phyloP scores from a whole-genome alignment of 192 early-diverging fungal species.

The Umbelopsis ramanniana region DNA sequence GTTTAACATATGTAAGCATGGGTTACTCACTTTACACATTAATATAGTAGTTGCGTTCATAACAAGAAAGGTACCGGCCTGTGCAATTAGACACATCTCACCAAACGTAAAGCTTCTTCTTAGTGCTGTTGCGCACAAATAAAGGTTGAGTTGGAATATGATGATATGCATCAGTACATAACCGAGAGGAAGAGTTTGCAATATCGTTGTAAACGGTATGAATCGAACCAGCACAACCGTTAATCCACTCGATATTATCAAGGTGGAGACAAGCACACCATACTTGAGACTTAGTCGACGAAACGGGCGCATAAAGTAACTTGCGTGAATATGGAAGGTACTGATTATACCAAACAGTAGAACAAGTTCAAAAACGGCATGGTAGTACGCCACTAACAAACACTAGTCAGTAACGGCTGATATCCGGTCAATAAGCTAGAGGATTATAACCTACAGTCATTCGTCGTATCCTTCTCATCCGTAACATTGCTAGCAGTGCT shows the following conservation, averaged over 20 bases:
- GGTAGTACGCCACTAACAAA: slow-evolving; percentile 29
- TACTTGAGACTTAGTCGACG: slow-evolving; percentile 31
- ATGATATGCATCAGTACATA: slow-evolving; percentile 27
- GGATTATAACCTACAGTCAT: slow-evolving; percentile 27
- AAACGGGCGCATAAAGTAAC: slow-evolving; percentile 28
- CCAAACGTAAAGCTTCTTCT: slow-evolving; percentile 68
- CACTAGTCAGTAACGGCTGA: slow-evolving; percentile 7
- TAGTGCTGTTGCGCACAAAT: slow-evolving; percentile 33
- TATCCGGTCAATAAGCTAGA: background rate
- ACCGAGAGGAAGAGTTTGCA: slow-evolving; percentile 15
- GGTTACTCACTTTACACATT: slow-evolving; percentile 40
- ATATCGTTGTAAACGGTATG: slow-evolving; percentile 15
- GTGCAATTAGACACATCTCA: slow-evolving; percentile 65
- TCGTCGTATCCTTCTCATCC: slow-evolving; percentile 16
- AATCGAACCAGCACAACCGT: slow-evolving; percentile 31
- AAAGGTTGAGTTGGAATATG: slow-evolving; percentile 36
- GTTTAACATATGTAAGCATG: background rate
- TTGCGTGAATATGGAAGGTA: slow-evolving; percentile 21
- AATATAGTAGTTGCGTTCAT: slow-evolving; percentile 49
- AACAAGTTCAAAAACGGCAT: slow-evolving; percentile 40
- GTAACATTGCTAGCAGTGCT: slow-evolving; percentile 37
- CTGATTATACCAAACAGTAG: slow-evolving; percentile 41
- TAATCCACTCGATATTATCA: slow-evolving; percentile 30
- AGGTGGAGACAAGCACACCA: slow-evolving; percentile 33
- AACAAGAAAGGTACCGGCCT: slow-evolving; percentile 57